These are phyloP conservation scores for Lophiotrema nucula DNA, from an alignment of 495 filamentous ascomycete genomes.

Conservation along the genomic window DNA sequence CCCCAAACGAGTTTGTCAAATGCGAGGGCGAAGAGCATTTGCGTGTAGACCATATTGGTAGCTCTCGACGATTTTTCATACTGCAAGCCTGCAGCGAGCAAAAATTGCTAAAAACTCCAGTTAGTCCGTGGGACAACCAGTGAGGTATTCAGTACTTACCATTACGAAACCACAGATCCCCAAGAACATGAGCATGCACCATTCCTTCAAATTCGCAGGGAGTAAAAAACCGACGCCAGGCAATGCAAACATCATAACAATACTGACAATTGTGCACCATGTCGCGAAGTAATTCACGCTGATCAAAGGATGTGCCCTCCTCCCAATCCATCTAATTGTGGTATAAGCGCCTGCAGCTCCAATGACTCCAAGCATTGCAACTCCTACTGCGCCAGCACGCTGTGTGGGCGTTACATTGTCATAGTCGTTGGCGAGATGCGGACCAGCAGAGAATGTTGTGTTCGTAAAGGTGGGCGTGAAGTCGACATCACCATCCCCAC, in stretches of 20 bases:
- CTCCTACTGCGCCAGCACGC: slow-evolving; percentile 67
- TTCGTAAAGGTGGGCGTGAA: slow-evolving; percentile 34
- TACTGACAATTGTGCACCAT: slow-evolving; percentile 66
- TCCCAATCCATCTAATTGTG: slow-evolving; percentile 79
- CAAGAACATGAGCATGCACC: slow-evolving; percentile 66
- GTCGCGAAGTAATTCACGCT: slow-evolving; percentile 82
- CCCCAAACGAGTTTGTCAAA: slow-evolving; percentile 82
- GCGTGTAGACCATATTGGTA: slow-evolving; percentile 85
- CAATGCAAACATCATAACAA: slow-evolving; percentile 56
- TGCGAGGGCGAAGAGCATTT: slow-evolving; percentile 86
- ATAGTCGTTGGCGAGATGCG: slow-evolving; percentile 27
- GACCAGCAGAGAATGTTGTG: slow-evolving; percentile 25
- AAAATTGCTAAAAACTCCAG: slow-evolving; percentile 60
- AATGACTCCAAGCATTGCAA: slow-evolving; percentile 77
- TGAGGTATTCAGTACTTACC: slow-evolving; percentile 34
- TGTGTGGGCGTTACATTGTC: slow-evolving; percentile 58
- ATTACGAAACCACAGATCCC: slow-evolving; percentile 77
- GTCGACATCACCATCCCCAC: slow-evolving; percentile 40
- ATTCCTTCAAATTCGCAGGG: slow-evolving; percentile 62
- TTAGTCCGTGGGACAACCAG: background rate
- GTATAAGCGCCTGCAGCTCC: slow-evolving; percentile 77
- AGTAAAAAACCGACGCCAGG: slow-evolving; percentile 57
- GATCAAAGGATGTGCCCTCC: slow-evolving; percentile 78
- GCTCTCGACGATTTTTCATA: slow-evolving; percentile 63
- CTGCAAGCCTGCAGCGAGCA: slow-evolving; percentile 77